A percentile compares a stretch with the other conserved stretches of the same genome.
Conservation (phyloP, 179 eudicot genomes). For the Patellifolia procumbens region DNA sequence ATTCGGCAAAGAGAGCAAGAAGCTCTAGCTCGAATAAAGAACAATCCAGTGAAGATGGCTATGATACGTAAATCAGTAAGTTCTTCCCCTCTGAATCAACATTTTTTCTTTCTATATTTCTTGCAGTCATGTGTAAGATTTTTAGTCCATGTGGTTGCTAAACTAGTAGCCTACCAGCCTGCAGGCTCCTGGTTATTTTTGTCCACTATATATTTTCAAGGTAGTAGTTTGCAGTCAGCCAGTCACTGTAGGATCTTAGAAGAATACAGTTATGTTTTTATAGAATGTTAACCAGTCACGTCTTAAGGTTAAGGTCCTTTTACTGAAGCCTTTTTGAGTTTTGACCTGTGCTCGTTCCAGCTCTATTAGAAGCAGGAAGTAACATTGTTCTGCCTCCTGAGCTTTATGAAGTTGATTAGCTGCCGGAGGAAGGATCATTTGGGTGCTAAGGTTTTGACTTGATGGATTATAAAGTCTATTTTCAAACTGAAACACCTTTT, state of each 20-base stretch:
- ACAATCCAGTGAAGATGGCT: slow-evolving; percentile 95
- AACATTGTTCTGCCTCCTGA: not conserved
- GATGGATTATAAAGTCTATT: not conserved
- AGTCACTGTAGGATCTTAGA: not conserved
- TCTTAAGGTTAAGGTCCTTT: not conserved
- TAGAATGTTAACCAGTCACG: not conserved
- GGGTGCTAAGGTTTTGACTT: not conserved
- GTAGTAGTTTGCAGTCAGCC: too few species aligned
- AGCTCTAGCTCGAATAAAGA: slow-evolving; percentile 84
- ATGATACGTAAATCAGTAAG: slow-evolving; percentile 94
- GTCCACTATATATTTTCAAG: not conserved
- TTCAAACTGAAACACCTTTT: too few species aligned
- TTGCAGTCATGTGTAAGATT: slow-evolving; percentile 9
- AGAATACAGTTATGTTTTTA: not conserved
- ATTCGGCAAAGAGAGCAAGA: slow-evolving; percentile 96
- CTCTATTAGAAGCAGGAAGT: not conserved
- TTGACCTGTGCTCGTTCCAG: not conserved
- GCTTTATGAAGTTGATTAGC: not conserved
- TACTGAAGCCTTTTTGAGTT: not conserved
- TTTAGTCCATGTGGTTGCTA: not conserved
- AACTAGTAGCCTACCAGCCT: slow-evolving; percentile 12
- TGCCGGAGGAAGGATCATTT: not conserved
- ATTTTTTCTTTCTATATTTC: not conserved
- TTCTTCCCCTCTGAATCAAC: not conserved
- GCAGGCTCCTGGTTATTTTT: not conserved